These are phyloP conservation scores for Pythium volutum DNA, from an alignment of 352 stramenopile species.

Conservation along the genomic window DNA sequence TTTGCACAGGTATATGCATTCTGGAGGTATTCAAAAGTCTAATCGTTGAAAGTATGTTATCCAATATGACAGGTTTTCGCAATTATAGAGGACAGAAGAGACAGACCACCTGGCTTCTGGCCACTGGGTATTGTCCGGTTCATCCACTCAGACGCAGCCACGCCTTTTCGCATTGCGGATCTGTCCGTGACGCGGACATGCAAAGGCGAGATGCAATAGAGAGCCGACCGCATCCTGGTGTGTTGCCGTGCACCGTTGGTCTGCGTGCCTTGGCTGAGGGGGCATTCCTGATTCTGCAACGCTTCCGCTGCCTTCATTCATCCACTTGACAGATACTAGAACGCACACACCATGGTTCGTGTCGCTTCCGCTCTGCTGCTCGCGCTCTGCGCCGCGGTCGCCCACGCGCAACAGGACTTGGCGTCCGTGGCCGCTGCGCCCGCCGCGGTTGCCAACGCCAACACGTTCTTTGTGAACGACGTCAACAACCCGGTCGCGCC, in stretches of 20 bases:
- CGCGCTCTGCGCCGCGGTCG: constrained; percentile 6
- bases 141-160: constrained; percentile 16
- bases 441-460: constrained; percentile 1
- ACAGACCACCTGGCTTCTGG: neutral
- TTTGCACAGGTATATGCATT: neutral
- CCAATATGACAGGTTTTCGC: neutral
- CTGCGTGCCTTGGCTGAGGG: too few species aligned
- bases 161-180: constrained; percentile 11
- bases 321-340: neutral
- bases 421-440: neutral
- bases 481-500: neutral
- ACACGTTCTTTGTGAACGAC: constrained; percentile 21
- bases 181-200: neutral
- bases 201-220: neutral
- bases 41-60: neutral
- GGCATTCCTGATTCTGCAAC: constrained; percentile 8
- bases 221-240: neutral
- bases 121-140: constrained; percentile 12
- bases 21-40: neutral
- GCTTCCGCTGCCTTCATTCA: neutral
- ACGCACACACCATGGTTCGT: constrained; percentile 9
- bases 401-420: constrained; percentile 6
- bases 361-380: constrained; percentile 13
- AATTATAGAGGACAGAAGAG: neutral
- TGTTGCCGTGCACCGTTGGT: too few species aligned